A percentile compares a stretch with the other conserved stretches of the same genome.
These are phyloP conservation scores for Ceriops decandra DNA, from an alignment of 345 rosid species.

Conservation along the genomic window DNA sequence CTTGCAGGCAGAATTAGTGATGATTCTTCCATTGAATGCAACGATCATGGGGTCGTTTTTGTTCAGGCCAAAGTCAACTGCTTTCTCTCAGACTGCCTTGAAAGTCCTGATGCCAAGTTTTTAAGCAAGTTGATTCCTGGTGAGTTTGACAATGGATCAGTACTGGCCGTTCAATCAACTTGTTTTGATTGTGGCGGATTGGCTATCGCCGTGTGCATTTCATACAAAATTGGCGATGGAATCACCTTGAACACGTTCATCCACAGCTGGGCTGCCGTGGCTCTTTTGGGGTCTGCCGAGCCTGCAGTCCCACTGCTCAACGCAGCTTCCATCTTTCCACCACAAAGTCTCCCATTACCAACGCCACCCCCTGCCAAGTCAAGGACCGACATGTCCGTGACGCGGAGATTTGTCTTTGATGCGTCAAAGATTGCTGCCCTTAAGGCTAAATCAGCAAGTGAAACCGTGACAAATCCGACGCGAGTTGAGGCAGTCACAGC, in stretches of 20 bases:
- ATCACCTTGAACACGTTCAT: constrained; percentile 2
- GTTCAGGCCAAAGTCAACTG: constrained; percentile 32
- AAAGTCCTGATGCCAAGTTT: constrained; percentile 18
- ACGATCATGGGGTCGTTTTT: constrained; percentile 37
- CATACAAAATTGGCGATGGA: constrained; percentile 17
- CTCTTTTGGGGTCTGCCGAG: neutral
- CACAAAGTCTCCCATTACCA: neutral
- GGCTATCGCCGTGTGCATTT: constrained; percentile 13
- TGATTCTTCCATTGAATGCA: constrained; percentile 23
- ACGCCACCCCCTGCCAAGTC: neutral
- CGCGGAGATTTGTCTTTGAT: constrained; percentile 20
- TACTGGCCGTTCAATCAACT: constrained; percentile 9
- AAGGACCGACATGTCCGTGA: neutral
- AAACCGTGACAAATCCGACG: constrained; percentile 14
- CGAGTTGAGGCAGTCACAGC: constrained; percentile 24
- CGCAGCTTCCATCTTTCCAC: constrained; percentile 7
- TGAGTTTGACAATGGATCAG: constrained; percentile 9
- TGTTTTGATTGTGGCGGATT: constrained; percentile 17
- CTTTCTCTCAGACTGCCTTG: constrained; percentile 28
- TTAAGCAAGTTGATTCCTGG: constrained; percentile 30
- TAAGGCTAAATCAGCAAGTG: constrained; percentile 10
- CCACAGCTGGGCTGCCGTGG: constrained; percentile 14
- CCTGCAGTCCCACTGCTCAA: neutral
- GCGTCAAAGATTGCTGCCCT: constrained; percentile 7
- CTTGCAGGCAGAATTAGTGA: constrained; percentile 22